Percentiles rank a stretch among this genome's conserved stretches.
Conservation (phyloP, 805 yeast genomes). For the Clavispora phyllophila region DNA sequence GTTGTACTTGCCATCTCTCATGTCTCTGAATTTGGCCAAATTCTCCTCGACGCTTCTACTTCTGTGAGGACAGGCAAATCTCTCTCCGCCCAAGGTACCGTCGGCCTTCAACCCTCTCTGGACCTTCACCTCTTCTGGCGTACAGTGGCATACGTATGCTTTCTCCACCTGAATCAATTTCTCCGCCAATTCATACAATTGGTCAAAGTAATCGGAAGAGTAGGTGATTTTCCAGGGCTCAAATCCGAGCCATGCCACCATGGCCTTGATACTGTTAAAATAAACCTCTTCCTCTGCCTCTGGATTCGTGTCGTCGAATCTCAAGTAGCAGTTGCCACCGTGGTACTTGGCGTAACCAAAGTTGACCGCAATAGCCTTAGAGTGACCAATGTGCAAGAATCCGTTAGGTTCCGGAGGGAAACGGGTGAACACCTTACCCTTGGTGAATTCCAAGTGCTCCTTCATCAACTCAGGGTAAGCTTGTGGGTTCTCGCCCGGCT, state of each 20-base stretch:
- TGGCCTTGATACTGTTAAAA: conserved; percentile 75
- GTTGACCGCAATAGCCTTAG: conserved; percentile 95
- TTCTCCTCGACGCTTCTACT: conserved; percentile 66
- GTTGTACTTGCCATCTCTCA: conserved; percentile 84
- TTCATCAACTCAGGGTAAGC: conserved; percentile 77
- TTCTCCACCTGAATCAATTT: conserved; percentile 60
- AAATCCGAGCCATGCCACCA: conserved; percentile 93
- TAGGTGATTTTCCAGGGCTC: conserved; percentile 91
- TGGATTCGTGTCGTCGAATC: conserved; percentile 97
- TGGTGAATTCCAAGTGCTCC: conserved; percentile 72
- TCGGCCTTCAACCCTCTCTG: conserved; percentile 89
- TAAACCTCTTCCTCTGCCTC: conserved; percentile 96
- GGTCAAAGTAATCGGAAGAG: conserved; percentile 92
- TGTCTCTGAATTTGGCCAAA: conserved; percentile 74
- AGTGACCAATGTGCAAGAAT: conserved; percentile 93
- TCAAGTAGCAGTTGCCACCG: conserved; percentile 82
- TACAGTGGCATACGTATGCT: conserved; percentile 92
- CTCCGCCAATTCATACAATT: conserved; percentile 85
- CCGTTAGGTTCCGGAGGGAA: conserved; percentile 99
- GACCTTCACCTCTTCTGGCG: conserved; percentile 83
- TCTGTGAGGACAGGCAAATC: conserved; percentile 80
- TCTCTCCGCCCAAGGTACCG: conserved; percentile 91
- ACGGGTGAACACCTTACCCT: conserved; percentile 83
- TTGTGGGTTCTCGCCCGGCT: conserved; percentile 94
- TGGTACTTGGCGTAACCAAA: conserved; percentile 93